phyloP scores from a whole-genome alignment of 768 basidiomycete species.

The Rhodotorula diobovata region DNA sequence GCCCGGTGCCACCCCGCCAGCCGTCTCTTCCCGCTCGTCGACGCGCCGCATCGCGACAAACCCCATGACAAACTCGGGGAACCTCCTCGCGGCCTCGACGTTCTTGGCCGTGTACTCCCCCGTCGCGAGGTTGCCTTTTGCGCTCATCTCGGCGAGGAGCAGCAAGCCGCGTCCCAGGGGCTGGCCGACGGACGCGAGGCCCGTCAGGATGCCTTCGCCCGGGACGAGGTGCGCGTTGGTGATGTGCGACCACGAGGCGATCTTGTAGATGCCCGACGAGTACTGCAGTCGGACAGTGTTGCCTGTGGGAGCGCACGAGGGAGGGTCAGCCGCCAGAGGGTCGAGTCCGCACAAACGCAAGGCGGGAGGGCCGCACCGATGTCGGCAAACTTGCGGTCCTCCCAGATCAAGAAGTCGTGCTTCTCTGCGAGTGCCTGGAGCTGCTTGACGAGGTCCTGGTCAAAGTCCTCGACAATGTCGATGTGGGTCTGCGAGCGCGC shows the following conservation, averaged over 20 bases:
- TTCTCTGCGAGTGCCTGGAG: conserved; percentile 67
- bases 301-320: conserved; percentile 54
- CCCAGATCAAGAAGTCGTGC: conserved; percentile 93
- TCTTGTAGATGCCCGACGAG: conserved; percentile 83
- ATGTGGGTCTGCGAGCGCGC: conserved; percentile 70
- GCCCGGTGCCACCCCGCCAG: conserved; percentile 34
- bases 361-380: conserved; percentile 62
- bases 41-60: conserved; percentile 88
- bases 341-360: neutral
- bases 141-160: conserved; percentile 94
- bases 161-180: conserved; percentile 81
- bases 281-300: conserved; percentile 96
- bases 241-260: conserved; percentile 91
- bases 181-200: conserved; percentile 77
- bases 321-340: neutral
- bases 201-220: conserved; percentile 89
- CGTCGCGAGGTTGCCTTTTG: conserved; percentile 73
- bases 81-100: conserved; percentile 76
- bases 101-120: conserved; percentile 79
- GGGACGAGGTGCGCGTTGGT: conserved; percentile 96
- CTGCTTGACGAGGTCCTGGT: conserved; percentile 62
- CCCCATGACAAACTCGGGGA: conserved; percentile 81
- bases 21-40: conserved; percentile 57
- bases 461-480: conserved; percentile 91
- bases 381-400: conserved; percentile 98